Conservation (phyloP, 2,329 filamentous ascomycete genomes). For the Paraphoma sp. region DNA sequence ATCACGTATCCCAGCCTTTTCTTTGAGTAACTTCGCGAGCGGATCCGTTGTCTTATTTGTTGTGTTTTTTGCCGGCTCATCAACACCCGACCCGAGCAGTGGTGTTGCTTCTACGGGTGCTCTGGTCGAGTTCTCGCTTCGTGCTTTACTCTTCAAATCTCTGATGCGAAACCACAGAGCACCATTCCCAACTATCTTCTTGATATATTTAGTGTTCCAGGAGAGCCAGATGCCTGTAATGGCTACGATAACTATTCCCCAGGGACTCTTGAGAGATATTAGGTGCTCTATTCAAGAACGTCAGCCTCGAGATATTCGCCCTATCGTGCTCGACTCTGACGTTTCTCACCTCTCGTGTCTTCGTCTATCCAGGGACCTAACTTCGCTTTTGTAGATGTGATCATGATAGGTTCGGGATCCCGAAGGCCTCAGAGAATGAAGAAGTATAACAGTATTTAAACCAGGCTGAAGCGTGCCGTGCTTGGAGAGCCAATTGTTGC, state of each 20-base stretch:
- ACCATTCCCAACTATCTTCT: neutral
- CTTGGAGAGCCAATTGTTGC: too few relatives aligned
- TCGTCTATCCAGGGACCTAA: neutral
- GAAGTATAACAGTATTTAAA: too few relatives aligned
- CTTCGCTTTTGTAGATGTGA: neutral
- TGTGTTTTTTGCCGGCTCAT: too few relatives aligned
- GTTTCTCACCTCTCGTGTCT: neutral
- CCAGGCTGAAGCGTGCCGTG: too few relatives aligned
- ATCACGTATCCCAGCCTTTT: neutral
- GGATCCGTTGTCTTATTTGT: neutral
- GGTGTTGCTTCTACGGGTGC: neutral
- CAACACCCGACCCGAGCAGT: too few relatives aligned
- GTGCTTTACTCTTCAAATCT: neutral
- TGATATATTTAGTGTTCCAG: constrained; percentile 2
- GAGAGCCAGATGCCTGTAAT: neutral
- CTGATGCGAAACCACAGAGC: neutral
- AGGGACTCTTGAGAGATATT: neutral
- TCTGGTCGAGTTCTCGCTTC: too few relatives aligned
- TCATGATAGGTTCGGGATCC: too few relatives aligned
- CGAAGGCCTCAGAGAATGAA: too few relatives aligned
- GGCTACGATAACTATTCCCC: neutral
- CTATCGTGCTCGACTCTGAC: too few relatives aligned
- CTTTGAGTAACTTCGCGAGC: neutral
- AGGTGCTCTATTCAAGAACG: neutral
- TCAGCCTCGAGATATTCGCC: too few relatives aligned